phyloP scores from a whole-genome alignment of 2,329 filamentous ascomycete species.

The Trichoderma endophyticum region DNA sequence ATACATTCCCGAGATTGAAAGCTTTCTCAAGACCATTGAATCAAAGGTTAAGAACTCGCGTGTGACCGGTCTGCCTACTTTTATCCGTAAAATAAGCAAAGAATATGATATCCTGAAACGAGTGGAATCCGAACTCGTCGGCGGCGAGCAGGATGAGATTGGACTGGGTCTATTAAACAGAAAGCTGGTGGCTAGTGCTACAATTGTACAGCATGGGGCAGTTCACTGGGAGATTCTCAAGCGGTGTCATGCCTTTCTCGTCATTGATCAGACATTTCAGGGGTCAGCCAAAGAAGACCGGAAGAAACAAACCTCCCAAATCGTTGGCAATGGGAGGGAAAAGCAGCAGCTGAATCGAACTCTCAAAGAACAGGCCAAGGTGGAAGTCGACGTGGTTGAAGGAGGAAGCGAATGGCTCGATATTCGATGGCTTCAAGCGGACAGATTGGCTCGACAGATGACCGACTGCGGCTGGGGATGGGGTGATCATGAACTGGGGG shows the following conservation, averaged over 20 bases:
- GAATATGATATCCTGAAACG: slow-evolving; percentile 21
- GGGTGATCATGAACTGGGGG: slow-evolving; percentile 35
- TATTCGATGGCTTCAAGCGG: slow-evolving; percentile 30
- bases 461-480: slow-evolving; percentile 41
- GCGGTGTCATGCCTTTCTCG: slow-evolving; percentile 30
- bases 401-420: slow-evolving; percentile 36
- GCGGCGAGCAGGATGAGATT: slow-evolving; percentile 4
- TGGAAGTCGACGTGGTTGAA: slow-evolving; percentile 37
- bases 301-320: slow-evolving; percentile 25
- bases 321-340: slow-evolving; percentile 25
- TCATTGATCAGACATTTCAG: slow-evolving; percentile 34
- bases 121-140: slow-evolving; percentile 18
- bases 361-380: slow-evolving; percentile 34
- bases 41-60: slow-evolving; percentile 14
- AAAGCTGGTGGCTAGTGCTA: slow-evolving; percentile 27
- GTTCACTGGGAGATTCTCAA: slow-evolving; percentile 35
- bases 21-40: slow-evolving; percentile 18
- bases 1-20: slow-evolving; percentile 23
- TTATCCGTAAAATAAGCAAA: slow-evolving; percentile 23
- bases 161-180: slow-evolving; percentile 19
- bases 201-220: slow-evolving; percentile 23
- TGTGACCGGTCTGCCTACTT: slow-evolving; percentile 25
- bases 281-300: slow-evolving; percentile 30
- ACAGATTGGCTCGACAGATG: slow-evolving; percentile 39
- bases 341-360: slow-evolving; percentile 31